A percentile compares a stretch with the other conserved stretches of the same genome.
Conservation (phyloP, 2,329 filamentous ascomycete genomes). For the Apiospora sp. region DNA sequence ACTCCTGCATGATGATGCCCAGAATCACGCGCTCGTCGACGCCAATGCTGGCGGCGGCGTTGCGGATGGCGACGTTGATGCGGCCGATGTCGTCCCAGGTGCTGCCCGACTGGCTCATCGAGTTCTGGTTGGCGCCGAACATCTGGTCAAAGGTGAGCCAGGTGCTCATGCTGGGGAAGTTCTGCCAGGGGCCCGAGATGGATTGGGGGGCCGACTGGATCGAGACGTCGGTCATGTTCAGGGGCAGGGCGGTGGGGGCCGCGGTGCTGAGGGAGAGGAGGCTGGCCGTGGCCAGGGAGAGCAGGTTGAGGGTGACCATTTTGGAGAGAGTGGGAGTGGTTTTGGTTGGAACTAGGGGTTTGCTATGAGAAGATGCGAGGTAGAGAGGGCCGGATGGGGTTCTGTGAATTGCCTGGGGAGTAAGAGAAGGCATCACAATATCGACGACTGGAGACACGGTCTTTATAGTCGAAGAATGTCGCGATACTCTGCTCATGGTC, state of each 20-base stretch:
- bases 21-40: constrained; percentile 49
- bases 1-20: constrained; percentile 52
- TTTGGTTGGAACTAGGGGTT: background rate
- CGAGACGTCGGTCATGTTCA: background rate
- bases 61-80: constrained; percentile 43
- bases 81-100: constrained; percentile 43
- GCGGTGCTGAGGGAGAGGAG: background rate
- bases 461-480: background rate
- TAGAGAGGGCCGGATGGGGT: background rate
- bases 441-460: background rate
- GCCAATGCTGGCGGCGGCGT: constrained; percentile 40
- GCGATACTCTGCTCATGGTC: no score
- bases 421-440: background rate
- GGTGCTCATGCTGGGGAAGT: constrained; percentile 42
- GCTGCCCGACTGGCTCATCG: constrained; percentile 43
- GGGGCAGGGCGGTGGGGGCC: background rate
- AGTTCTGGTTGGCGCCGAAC: constrained; percentile 45
- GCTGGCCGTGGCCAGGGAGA: constrained; percentile 5
- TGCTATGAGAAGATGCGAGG: background rate
- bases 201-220: constrained; percentile 24
- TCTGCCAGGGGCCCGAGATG: constrained; percentile 38
- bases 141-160: constrained; percentile 46
- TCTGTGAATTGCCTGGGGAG: background rate
- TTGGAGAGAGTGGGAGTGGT: background rate
- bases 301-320: background rate